These are phyloP conservation scores for Bonia amplexicaulis DNA, from an alignment of 176 grass and related monocot genomes.

Conservation along the genomic window DNA sequence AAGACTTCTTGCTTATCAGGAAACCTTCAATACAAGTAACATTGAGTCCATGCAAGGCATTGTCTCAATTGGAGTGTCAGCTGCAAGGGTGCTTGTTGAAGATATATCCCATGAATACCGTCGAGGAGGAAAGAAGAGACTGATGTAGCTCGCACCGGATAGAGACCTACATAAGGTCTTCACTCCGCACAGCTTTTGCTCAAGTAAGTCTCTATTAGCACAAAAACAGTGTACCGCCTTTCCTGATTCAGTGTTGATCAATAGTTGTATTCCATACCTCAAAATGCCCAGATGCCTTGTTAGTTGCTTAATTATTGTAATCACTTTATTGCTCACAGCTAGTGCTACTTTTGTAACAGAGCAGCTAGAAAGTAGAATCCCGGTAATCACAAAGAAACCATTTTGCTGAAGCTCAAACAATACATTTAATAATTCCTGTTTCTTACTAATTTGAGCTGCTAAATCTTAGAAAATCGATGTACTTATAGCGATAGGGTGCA, in stretches of 20 bases:
- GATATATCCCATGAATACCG: conserved; percentile 98
- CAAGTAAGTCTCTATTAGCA: conserved; percentile 51
- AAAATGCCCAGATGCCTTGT: neutral
- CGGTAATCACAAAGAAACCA: neutral
- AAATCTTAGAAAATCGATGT: neutral
- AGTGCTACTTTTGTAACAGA: neutral
- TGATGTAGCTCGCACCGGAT: conserved; percentile 84
- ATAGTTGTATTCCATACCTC: neutral
- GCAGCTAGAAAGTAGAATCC: neutral
- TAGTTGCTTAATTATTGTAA: conserved; percentile 20
- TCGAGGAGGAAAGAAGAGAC: conserved; percentile 86
- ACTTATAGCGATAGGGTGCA: neutral
- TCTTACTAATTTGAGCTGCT: neutral
- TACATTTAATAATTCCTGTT: conserved; percentile 1
- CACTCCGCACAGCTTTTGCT: conserved; percentile 92
- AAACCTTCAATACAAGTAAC: conserved; percentile 83
- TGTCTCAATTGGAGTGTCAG: conserved; percentile 83
- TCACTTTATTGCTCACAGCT: neutral
- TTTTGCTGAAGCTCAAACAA: neutral
- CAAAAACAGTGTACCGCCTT: conserved; percentile 2
- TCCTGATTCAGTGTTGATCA: neutral
- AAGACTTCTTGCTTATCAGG: conserved; percentile 97
- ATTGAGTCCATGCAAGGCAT: conserved; percentile 94
- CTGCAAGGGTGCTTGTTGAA: conserved; percentile 90
- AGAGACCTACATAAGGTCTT: conserved; percentile 89